These are phyloP conservation scores for Solanum chmielewskii DNA, from an alignment of 257 asterid genomes.

Conservation along the genomic window DNA sequence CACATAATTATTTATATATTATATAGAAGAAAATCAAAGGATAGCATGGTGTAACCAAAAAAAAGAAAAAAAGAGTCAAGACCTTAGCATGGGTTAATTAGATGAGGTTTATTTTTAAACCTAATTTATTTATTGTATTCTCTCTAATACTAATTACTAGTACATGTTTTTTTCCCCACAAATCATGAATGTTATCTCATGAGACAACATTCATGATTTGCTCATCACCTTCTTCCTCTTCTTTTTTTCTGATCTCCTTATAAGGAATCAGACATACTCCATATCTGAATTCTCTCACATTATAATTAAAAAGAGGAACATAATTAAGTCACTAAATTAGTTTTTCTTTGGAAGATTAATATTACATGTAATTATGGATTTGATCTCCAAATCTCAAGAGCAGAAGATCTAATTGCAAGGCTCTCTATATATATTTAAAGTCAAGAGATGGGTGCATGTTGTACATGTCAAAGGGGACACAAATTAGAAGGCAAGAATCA, in stretches of 20 bases:
- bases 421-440: no score
- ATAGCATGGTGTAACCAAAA: background rate
- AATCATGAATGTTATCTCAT: constrained; percentile 8
- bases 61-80: background rate
- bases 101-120: background rate
- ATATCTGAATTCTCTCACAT: background rate
- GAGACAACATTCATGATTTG: constrained; percentile 10
- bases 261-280: background rate
- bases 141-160: background rate
- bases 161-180: background rate
- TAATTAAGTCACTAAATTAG: background rate
- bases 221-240: background rate
- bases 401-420: background rate
- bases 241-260: background rate
- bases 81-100: background rate
- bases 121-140: background rate
- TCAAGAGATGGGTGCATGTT: constrained; percentile 67
- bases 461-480: constrained; percentile 59
- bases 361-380: background rate
- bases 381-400: background rate
- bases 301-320: background rate
- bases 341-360: background rate
- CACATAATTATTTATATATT: no score
- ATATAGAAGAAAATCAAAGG: background rate
- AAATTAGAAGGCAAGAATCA: constrained; percentile 7